A percentile compares a stretch with the other conserved stretches of the same genome.
These are phyloP conservation scores for Sporobolomyces pararoseus DNA, from an alignment of 768 basidiomycete species.

Conservation along the genomic window DNA sequence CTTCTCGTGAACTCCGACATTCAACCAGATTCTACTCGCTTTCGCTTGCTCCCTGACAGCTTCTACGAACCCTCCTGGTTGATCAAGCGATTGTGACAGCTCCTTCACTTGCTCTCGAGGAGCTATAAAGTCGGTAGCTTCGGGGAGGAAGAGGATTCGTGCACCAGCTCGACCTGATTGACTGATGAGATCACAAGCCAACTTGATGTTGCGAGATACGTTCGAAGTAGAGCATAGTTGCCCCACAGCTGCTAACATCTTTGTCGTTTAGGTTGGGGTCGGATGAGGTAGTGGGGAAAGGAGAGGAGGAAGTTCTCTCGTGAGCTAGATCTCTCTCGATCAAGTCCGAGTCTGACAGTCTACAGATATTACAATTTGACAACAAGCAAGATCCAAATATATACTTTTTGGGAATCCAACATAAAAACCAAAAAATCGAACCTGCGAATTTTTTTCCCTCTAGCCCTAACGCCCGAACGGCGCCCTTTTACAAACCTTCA, in stretches of 20 bases:
- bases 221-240: conserved; percentile 43
- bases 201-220: conserved; percentile 27
- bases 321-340: too few species aligned
- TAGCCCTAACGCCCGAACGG: too few species aligned
- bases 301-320: too few species aligned
- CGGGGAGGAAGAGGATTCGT: conserved; percentile 40
- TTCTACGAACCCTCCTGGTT: conserved; percentile 33
- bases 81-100: conserved; percentile 26
- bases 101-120: conserved; percentile 8
- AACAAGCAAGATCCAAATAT: too few species aligned
- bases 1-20: conserved; percentile 44
- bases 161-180: conserved; percentile 24
- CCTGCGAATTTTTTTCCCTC: too few species aligned
- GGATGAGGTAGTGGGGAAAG: neutral
- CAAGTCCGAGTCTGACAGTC: too few species aligned
- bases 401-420: too few species aligned
- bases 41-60: conserved; percentile 24
- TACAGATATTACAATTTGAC: too few species aligned
- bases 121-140: conserved; percentile 45
- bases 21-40: conserved; percentile 32
- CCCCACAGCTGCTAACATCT: neutral
- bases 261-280: neutral
- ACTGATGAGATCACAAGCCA: conserved; percentile 31
- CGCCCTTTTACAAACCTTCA: neutral
- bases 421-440: too few species aligned